Conservation (phyloP, 2,329 filamentous ascomycete species). For the Pyrenochaeta sp. region DNA sequence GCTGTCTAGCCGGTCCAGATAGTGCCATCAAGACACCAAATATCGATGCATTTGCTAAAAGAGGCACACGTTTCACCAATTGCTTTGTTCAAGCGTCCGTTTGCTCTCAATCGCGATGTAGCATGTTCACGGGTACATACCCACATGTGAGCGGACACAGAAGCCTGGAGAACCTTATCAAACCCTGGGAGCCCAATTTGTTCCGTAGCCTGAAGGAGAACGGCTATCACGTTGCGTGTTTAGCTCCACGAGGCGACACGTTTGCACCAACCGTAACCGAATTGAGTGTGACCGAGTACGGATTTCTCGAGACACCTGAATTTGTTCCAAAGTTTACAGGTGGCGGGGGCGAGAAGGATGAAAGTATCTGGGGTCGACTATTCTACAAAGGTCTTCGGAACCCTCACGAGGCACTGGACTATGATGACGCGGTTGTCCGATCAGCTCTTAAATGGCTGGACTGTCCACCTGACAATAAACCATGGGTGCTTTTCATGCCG, state of each 20-base stretch:
- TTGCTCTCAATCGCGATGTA: conserved; percentile 58
- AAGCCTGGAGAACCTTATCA: conserved; percentile 58
- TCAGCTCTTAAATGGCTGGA: conserved; percentile 57
- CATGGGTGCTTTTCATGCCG: conserved; percentile 57
- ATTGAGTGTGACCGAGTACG: conserved; percentile 56
- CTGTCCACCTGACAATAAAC: conserved; percentile 51
- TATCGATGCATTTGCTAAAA: conserved; percentile 53
- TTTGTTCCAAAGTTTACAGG: conserved; percentile 4
- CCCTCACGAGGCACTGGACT: conserved; percentile 52
- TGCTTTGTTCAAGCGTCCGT: conserved; percentile 58
- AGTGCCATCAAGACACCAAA: conserved; percentile 50
- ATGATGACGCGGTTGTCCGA: conserved; percentile 56
- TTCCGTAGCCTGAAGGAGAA: conserved; percentile 55
- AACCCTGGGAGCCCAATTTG: conserved; percentile 60
- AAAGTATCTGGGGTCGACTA: conserved; percentile 51
- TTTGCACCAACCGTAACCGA: conserved; percentile 57
- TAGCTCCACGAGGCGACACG: conserved; percentile 54
- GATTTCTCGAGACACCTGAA: conserved; percentile 50
- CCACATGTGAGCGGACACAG: conserved; percentile 59
- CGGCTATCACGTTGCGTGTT: conserved; percentile 59
- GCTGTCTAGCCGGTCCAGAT: conserved; percentile 32
- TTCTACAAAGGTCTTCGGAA: conserved; percentile 56
- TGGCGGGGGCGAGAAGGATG: conserved; percentile 8
- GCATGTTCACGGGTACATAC: conserved; percentile 59
- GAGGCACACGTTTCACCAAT: conserved; percentile 56